These are phyloP conservation scores for Pestalotiopsis sp. DNA, from an alignment of 2,329 filamentous ascomycete genomes.

Conservation along the genomic window DNA sequence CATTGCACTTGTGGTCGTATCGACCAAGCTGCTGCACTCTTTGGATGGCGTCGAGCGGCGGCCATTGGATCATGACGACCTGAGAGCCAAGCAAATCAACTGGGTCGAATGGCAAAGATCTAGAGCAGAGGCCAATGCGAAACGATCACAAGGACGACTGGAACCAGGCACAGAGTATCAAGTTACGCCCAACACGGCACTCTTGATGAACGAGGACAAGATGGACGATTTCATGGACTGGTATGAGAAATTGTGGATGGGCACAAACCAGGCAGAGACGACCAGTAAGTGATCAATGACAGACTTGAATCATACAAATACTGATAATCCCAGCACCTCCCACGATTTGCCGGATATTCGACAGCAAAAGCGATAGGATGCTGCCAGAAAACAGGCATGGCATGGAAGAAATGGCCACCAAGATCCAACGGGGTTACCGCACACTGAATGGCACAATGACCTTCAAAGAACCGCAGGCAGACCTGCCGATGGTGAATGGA, in stretches of 20 bases:
- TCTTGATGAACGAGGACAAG: conserved; percentile 54
- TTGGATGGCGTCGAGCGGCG: conserved; percentile 60
- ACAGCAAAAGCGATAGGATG: conserved; percentile 5
- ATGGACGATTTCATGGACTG: conserved; percentile 79
- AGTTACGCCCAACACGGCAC: conserved; percentile 28
- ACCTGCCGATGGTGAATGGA: not conserved
- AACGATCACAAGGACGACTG: conserved; percentile 18
- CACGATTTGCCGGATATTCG: conserved; percentile 1
- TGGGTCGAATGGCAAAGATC: conserved; percentile 70
- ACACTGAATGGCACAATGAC: conserved; percentile 19
- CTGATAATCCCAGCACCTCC: too few species aligned
- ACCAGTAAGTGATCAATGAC: conserved; percentile 31
- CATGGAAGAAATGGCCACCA: conserved; percentile 1
- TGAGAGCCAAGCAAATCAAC: conserved; percentile 61
- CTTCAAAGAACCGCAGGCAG: conserved; percentile 13
- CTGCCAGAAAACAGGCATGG: conserved; percentile 6
- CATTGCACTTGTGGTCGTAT: conserved; percentile 69
- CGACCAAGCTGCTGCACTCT: conserved; percentile 78
- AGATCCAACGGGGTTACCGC: conserved; percentile 20
- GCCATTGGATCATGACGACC: conserved; percentile 51
- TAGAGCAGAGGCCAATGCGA: conserved; percentile 36
- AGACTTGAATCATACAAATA: too few species aligned
- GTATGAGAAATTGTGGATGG: conserved; percentile 67
- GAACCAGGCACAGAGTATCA: conserved; percentile 29
- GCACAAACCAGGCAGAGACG: conserved; percentile 37